Base-by-base conservation (phyloP, 2,329 filamentous ascomycete species). In the Beauveria australis region DNA sequence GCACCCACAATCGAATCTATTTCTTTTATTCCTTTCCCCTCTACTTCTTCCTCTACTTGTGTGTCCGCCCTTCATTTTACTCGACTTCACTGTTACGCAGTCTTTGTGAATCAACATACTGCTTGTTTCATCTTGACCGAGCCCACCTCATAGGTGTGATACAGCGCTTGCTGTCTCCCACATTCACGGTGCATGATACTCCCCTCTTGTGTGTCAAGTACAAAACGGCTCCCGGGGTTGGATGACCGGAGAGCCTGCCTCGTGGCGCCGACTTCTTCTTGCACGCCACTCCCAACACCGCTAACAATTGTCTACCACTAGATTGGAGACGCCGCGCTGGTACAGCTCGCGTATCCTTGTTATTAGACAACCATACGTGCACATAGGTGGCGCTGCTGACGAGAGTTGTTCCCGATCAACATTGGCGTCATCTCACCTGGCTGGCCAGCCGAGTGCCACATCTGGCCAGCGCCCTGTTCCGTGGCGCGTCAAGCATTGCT, bases 1-100 rank as follows among this genome's bases (percentile, higher is more conserved):
- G 48, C 37, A 51, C 49, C 57, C 57, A 59, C 57, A 59, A 46
- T 28, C 57, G 47, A 59, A 47, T 59, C 57, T 59, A 47, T 37
- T 59, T 33, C 9, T 43, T 30, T 26, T 43, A 52, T n/a, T 28
- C 40, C 48, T 46, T 33, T 33, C 26, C 47, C 54, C 57, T 37
- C 40, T 24, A 41, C 26, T 59, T 30, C 48, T 22, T 37, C 24
- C 24, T 44, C 24, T 30, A 9, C 48, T 44, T 46, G 14, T n/a
- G 14, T n/a, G 18, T 37, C 56, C 26, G 10, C n/a, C 24, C n/a
- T 44, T 44, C 28, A 57, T 58, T 43, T 41, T 24, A 12, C 56
- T 40, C 37, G 7, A 16, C 44, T 26, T 53, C 47, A 47, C 28
- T 5, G 19, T 40, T 37, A 10, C 19, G 7, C 49, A 26, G 33